Evolutionary conservation across 495 filamentous ascomycete species (phyloP), one percentile per base, ranked within the genome.

Genomic region (Glarea lozoyensis): DNA sequence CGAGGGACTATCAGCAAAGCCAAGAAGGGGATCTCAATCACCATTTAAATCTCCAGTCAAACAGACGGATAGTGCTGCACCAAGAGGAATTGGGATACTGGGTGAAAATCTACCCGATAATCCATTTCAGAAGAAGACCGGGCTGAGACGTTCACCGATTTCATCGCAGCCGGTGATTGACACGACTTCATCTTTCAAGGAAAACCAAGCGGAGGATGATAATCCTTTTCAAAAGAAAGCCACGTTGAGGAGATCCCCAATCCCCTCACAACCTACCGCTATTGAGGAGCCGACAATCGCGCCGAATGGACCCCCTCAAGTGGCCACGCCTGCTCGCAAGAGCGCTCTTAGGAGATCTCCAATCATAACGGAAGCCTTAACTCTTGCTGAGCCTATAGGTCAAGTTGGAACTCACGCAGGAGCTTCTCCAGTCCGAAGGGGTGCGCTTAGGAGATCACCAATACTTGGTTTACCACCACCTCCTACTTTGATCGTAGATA

Each of bases 101-200:
- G 29, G 15, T 7, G 38, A 13, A 31, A 20, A 23, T 20, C 18
- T 41, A 23, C 35, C 39, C 24, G 15, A 31, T 16, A 49, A 55
- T 42, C 53, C 53, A 4, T 56, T 56, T 33, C 29, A 37, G 24
- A 56, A 51, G 45, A 56, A 32, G 22, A n/a, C n/a, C n/a, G 52
- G 52, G 3, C 41, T 55, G 21, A 43, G 42, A 30, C 44, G 50
- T n/a, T 44, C 46, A 19, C 46, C 46, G 5, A 5, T 39, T 4
- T 11, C 3, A n/a, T 36, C 39, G 22, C 46, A 48, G n/a, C n/a
- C n/a, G n/a, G n/a, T n/a, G n/a, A 11, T 17, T 18, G 15, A 40
- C n/a, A 11, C 44, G 1, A 32, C n/a, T n/a, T n/a, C n/a, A n/a
- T n/a, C n/a, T n/a, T n/a, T n/a, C n/a, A n/a, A n/a, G n/a, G n/a